Evolutionary conservation across 192 early-diverging fungal species (phyloP).

Genomic region (Rhizoclosmatium sp.): DNA sequence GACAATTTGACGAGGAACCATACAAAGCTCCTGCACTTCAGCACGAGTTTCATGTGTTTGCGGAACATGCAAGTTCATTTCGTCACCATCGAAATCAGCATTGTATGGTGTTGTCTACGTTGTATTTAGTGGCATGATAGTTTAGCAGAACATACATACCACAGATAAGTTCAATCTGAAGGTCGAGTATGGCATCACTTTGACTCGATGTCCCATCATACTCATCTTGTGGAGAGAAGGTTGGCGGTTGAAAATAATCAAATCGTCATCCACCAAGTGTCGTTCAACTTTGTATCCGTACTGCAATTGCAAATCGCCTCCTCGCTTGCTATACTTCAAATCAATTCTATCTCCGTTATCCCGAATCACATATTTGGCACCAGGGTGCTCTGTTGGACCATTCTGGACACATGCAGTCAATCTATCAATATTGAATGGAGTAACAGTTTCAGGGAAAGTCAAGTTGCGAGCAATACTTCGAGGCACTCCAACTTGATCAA

Average conservation of each 20-base stretch:
- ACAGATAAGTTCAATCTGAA: constrained; percentile 98
- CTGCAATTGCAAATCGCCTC: constrained; percentile 87
- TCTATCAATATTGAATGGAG: constrained; percentile 93
- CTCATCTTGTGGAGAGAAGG: constrained; percentile 99
- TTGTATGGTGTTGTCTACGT: constrained; percentile 91
- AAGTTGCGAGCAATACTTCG: constrained; percentile 96
- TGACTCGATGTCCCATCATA: constrained; percentile 98
- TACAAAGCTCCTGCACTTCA: constrained; percentile 95
- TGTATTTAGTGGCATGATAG: background rate
- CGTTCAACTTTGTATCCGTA: constrained; percentile 94
- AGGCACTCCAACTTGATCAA: constrained; percentile 98
- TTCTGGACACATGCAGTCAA: constrained; percentile 89
- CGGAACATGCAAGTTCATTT: constrained; percentile 99
- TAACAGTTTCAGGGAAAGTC: constrained; percentile 97
- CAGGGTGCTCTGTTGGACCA: constrained; percentile 92
- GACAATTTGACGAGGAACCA: constrained; percentile 97
- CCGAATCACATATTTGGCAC: constrained; percentile 96
- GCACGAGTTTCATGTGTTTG: constrained; percentile 96
- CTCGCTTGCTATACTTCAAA: constrained; percentile 84
- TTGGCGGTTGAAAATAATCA: constrained; percentile 99
- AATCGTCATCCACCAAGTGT: constrained; percentile 92
- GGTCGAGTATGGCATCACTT: constrained; percentile 99
- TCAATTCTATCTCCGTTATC: constrained; percentile 94
- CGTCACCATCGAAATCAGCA: constrained; percentile 99
- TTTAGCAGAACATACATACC: constrained; percentile 27